Percentiles rank a stretch among this genome's conserved stretches.
Evolutionary conservation across 1,284 basidiomycete genomes (phyloP).

Genomic region (Porodaedalea pini): DNA sequence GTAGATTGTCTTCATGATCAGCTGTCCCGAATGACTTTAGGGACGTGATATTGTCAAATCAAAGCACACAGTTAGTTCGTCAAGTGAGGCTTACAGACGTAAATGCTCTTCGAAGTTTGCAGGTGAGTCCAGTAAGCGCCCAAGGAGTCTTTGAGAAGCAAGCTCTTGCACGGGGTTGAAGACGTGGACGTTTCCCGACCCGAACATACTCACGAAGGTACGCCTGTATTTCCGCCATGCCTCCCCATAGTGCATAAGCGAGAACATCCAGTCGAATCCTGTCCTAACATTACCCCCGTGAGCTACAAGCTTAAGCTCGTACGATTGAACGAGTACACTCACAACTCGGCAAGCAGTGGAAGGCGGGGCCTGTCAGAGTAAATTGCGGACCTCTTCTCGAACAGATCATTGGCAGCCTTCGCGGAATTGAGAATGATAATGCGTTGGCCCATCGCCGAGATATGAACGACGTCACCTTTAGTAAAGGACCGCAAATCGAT

Average conservation of each 20-base stretch:
- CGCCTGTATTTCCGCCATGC: constrained; percentile 27
- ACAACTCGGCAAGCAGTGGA: constrained; percentile 9
- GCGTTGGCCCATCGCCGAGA: constrained; percentile 21
- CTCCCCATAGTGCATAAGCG: constrained; percentile 25
- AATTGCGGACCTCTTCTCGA: constrained; percentile 27
- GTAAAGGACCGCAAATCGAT: neutral
- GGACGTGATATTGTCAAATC: neutral
- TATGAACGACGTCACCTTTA: constrained; percentile 10
- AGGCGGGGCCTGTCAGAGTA: constrained; percentile 27
- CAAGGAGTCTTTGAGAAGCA: constrained; percentile 31
- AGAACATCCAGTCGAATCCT: constrained; percentile 15
- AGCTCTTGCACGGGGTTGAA: constrained; percentile 25
- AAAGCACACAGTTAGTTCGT: too few relatives aligned
- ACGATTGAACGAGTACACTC: neutral
- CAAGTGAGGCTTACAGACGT: constrained; percentile 43
- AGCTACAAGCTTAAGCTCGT: neutral
- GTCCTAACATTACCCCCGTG: too few relatives aligned
- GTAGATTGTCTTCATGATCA: constrained; percentile 31
- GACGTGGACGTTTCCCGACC: constrained; percentile 18
- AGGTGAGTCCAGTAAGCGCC: constrained; percentile 51
- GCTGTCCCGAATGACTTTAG: constrained; percentile 24
- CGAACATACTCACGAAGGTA: constrained; percentile 27
- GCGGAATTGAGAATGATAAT: constrained; percentile 27
- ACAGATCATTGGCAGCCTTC: constrained; percentile 26
- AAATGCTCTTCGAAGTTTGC: constrained; percentile 51